These are phyloP conservation scores for Hymenoscyphus fraxineus DNA, from an alignment of 2,329 filamentous ascomycete species.

Conservation along the genomic window DNA sequence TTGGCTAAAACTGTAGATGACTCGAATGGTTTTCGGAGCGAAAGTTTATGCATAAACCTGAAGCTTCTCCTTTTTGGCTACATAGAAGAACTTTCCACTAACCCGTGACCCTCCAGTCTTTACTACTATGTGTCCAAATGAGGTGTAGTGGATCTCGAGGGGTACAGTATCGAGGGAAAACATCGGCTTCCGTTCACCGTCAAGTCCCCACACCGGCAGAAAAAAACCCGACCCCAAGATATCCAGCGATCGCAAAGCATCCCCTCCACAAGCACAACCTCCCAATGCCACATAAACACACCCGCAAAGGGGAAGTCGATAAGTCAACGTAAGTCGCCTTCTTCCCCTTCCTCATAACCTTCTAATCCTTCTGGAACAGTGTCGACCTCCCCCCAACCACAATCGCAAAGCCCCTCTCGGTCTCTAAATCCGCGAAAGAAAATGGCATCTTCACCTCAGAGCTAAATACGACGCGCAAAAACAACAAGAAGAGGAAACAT, in stretches of 20 bases:
- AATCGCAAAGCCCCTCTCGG: conserved; percentile 56
- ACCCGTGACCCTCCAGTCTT: no score
- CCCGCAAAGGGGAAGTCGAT: conserved; percentile 57
- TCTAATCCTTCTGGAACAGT: conserved; percentile 23
- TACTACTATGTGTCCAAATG: no score
- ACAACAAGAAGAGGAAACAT: conserved; percentile 48
- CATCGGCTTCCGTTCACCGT: background rate
- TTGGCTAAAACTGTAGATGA: no score
- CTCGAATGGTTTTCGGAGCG: no score
- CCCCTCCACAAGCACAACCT: background rate
- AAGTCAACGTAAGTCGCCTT: conserved; percentile 46
- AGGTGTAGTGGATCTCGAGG: no score
- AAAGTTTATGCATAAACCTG: no score
- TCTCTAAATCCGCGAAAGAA: conserved; percentile 42
- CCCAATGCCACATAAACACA: conserved; percentile 84
- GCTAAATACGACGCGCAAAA: conserved; percentile 30
- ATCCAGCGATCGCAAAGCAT: background rate
- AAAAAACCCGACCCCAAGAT: background rate
- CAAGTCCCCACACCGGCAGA: background rate
- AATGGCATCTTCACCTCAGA: conserved; percentile 38
- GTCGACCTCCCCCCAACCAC: conserved; percentile 53
- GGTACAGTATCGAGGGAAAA: no score
- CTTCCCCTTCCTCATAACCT: background rate
- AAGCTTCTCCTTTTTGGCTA: no score
- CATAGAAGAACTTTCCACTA: no score